These are phyloP conservation scores for Coemansia biformis DNA, from an alignment of 192 early-diverging fungal genomes.

Conservation along the genomic window DNA sequence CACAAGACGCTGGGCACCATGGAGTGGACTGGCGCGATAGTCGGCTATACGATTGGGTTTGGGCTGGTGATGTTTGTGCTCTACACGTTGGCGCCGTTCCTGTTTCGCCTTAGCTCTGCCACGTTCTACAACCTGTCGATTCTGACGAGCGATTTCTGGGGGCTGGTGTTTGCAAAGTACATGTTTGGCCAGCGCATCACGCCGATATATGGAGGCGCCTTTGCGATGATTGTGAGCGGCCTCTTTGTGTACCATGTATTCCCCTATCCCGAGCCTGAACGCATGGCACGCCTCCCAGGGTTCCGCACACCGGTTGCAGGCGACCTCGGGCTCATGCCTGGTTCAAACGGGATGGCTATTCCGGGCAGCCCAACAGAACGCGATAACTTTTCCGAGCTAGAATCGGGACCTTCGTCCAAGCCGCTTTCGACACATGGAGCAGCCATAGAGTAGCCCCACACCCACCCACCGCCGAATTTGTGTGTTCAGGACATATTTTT, in stretches of 20 bases:
- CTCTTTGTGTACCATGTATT: slow-evolving; percentile 63
- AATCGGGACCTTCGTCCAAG: too few species aligned
- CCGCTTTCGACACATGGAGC: too few species aligned
- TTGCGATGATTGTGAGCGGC: slow-evolving; percentile 59
- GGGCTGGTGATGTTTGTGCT: slow-evolving; percentile 65
- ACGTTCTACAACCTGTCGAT: slow-evolving; percentile 74
- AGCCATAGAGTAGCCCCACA: too few species aligned
- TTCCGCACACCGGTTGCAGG: slow-evolving; percentile 36
- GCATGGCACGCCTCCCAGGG: slow-evolving; percentile 33
- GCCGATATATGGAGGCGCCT: slow-evolving; percentile 63
- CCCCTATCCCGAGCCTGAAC: slow-evolving; percentile 53
- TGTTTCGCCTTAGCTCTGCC: slow-evolving; percentile 67
- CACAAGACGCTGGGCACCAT: slow-evolving; percentile 49
- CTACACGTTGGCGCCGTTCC: slow-evolving; percentile 64
- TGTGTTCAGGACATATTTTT: too few species aligned
- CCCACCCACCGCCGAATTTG: too few species aligned
- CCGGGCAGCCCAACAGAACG: too few species aligned
- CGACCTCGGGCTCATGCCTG: slow-evolving; percentile 23
- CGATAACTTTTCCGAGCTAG: too few species aligned
- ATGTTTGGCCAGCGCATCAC: slow-evolving; percentile 60
- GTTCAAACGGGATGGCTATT: too few species aligned
- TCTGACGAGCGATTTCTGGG: slow-evolving; percentile 76
- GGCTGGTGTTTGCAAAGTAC: slow-evolving; percentile 66
- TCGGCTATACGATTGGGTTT: slow-evolving; percentile 61
- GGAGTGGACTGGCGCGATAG: slow-evolving; percentile 50